Evolutionary conservation across 768 basidiomycete species (phyloP), one percentile per base, ranked within the genome.

Genomic region (Tricholoma saponaceum): DNA sequence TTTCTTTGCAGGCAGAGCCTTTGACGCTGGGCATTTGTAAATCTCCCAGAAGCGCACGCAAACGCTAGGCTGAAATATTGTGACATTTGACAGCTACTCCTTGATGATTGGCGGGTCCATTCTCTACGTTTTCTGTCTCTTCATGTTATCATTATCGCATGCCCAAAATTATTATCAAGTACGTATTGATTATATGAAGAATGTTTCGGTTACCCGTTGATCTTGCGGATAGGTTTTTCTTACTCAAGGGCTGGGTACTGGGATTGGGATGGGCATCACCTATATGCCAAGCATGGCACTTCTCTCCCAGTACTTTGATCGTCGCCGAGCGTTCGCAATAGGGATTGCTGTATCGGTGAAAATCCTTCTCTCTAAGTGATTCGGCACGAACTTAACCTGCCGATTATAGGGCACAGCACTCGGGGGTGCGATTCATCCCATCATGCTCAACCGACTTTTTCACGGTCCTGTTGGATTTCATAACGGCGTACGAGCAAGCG

Each of bases 401-500:
- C n/a, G 26, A 35, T 43, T 59, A 52, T 57, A 79, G 76, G 77
- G 78, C 13, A 76, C 83, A 9, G 82, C 79, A 14, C 63, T 85
- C 16, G 86, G 87, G 5, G 85, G 82, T 12, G 74, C 81, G 20
- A 59, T 87, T n/a, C 83, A 85, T 54, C 84, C 85, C 1, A 83
- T 86, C 62, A 78, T 86, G 74, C 72, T 89, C n/a, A 87, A 89
- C 64, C 73, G 78, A 47, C 70, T 76, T 56, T 77, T 80, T 58
- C 71, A 80, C 54, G 76, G 78, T 5, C 63, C 60, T 2, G 71
- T 79, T n/a, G 83, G 86, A 4, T 73, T 84, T 76, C 84, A 72
- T 79, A 67, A 68, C 33, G 75, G 75, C 14, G 75, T 78, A 10
- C 71, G 75, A 14, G 70, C 68, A 18, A 78, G 73, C 30, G 76